Conservation (phyloP, 2,329 filamentous ascomycete species). For the Ophidiomyces ophidiicola region DNA sequence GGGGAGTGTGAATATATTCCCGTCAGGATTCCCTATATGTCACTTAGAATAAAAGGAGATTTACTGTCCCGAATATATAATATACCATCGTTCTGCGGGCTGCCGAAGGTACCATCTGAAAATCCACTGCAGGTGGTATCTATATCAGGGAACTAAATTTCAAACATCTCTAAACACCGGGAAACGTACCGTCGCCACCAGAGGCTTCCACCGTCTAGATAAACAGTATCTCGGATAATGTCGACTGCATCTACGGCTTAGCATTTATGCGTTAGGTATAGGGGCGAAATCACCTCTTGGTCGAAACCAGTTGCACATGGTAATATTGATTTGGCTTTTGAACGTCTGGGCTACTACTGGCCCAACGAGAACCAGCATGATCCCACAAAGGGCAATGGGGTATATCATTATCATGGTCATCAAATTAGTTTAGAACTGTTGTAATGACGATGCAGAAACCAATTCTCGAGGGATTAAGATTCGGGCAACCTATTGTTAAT, state of each 20-base stretch:
- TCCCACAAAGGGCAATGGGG: conserved; percentile 9
- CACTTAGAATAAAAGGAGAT: conserved; percentile 1
- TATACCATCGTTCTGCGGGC: conserved; percentile 34
- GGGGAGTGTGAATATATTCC: conserved; percentile 46
- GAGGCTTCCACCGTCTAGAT: conserved; percentile 51
- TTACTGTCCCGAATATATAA: neutral
- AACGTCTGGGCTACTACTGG: conserved; percentile 29
- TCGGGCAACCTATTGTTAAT: too few relatives aligned
- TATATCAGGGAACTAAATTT: neutral
- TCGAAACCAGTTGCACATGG: conserved; percentile 47
- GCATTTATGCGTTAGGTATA: neutral
- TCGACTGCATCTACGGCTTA: conserved; percentile 35
- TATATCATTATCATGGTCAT: conserved; percentile 5
- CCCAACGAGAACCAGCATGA: conserved; percentile 17
- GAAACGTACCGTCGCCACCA: conserved; percentile 38
- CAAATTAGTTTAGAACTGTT: too few relatives aligned
- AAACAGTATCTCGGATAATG: conserved; percentile 50
- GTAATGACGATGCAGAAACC: too few relatives aligned
- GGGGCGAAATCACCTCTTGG: conserved; percentile 27
- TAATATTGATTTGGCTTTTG: conserved; percentile 43
- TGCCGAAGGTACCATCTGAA: conserved; percentile 31
- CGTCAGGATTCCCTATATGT: conserved; percentile 39
- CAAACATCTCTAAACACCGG: neutral
- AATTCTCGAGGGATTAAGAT: too few relatives aligned
- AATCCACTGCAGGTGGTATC: conserved; percentile 25